phyloP scores from a whole-genome alignment of 2,329 filamentous ascomycete species.

The Diaporthe eres region DNA sequence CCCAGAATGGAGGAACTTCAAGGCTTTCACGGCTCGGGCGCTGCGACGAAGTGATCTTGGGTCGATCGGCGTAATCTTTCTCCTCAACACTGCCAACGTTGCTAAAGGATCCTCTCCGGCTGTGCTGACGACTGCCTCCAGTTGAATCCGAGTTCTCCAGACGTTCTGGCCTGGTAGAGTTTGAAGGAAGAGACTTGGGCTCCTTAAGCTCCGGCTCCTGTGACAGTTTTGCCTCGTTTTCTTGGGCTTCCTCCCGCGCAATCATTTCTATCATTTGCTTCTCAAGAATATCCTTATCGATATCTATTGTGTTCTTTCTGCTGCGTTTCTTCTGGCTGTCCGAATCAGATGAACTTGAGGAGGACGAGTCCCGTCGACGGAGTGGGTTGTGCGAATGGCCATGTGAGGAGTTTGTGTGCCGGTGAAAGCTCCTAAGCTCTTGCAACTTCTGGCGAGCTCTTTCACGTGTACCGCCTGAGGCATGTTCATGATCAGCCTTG shows the following conservation, averaged over 20 bases:
- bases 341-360: conserved; percentile 73
- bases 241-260: conserved; percentile 67
- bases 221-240: conserved; percentile 54
- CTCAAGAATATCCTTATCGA: conserved; percentile 67
- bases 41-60: conserved; percentile 49
- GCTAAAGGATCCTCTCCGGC: conserved; percentile 54
- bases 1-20: conserved; percentile 60
- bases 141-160: conserved; percentile 46
- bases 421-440: conserved; percentile 69
- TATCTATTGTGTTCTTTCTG: conserved; percentile 63
- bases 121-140: conserved; percentile 50
- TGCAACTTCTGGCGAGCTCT: conserved; percentile 73
- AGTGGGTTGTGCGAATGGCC: conserved; percentile 66
- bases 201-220: conserved; percentile 51
- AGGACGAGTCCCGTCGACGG: conserved; percentile 66
- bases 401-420: conserved; percentile 61
- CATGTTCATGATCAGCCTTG: conserved; percentile 56
- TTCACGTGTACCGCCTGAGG: conserved; percentile 68
- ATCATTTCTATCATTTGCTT: conserved; percentile 75
- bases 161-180: conserved; percentile 52
- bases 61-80: conserved; percentile 41
- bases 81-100: conserved; percentile 59
- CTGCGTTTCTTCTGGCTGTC: conserved; percentile 61
- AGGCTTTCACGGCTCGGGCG: conserved; percentile 59
- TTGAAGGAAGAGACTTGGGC: conserved; percentile 51